Evolutionary conservation across 2,329 filamentous ascomycete genomes (phyloP).

Genomic region (Simplicillium aogashimaense): DNA sequence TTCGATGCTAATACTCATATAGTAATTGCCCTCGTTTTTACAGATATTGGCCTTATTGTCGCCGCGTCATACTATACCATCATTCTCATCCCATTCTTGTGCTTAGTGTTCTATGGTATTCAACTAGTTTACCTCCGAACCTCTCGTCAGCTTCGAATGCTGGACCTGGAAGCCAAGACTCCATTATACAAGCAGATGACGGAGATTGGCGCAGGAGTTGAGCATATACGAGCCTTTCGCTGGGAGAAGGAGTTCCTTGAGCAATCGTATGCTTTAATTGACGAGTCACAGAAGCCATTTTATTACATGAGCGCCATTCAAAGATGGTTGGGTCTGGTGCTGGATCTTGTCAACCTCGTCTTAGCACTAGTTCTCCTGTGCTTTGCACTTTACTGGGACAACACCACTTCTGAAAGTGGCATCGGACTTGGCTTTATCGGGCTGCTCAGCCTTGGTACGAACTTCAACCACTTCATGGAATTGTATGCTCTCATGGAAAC

Average conservation of each 20-base stretch:
- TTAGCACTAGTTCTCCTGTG: conserved; percentile 19
- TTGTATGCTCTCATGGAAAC: not conserved
- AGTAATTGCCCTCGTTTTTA: no score
- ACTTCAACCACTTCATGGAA: not conserved
- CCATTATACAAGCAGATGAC: conserved; percentile 29
- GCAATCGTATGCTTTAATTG: no score
- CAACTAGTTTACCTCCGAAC: conserved; percentile 29
- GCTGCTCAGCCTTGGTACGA: not conserved
- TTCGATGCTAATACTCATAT: no score
- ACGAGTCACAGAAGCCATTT: no score
- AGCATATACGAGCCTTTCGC: conserved; percentile 14
- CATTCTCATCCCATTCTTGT: no score
- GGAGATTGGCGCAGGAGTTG: conserved; percentile 19
- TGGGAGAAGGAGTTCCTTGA: conserved; percentile 6
- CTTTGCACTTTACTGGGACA: conserved; percentile 15
- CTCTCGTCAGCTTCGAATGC: conserved; percentile 41
- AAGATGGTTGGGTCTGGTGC: conserved; percentile 10
- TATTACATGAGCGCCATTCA: no score
- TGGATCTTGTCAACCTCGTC: conserved; percentile 26
- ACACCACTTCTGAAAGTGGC: not conserved
- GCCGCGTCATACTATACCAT: no score
- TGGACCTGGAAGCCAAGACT: conserved; percentile 42
- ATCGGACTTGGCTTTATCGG: not conserved
- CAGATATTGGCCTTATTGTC: no score
- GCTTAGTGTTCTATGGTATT: no score